These are phyloP conservation scores for Chalaropsis ovoidea DNA, from an alignment of 2,329 filamentous ascomycete genomes.

Conservation along the genomic window DNA sequence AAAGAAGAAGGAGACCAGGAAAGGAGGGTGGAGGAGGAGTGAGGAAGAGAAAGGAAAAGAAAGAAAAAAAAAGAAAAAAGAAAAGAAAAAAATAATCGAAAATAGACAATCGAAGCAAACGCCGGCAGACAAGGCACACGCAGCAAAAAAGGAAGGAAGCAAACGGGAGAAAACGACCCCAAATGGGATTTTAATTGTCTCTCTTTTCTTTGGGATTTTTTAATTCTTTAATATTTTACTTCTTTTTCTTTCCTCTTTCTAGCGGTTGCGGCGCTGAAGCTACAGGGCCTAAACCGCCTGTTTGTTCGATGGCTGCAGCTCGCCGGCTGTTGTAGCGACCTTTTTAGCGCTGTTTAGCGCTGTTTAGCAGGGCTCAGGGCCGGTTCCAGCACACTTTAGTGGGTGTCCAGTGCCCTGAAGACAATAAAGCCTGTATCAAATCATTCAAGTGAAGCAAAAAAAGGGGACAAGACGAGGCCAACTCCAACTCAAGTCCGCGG, in stretches of 20 bases:
- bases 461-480: background rate
- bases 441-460: too few species aligned
- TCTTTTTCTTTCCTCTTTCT: background rate
- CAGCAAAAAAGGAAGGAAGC: background rate
- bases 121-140: conserved; percentile 1
- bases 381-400: background rate
- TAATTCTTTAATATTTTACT: background rate
- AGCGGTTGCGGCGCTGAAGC: background rate
- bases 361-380: background rate
- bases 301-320: too few species aligned
- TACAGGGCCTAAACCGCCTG: background rate
- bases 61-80: conserved; percentile 1
- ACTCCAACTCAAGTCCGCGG: background rate
- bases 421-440: too few species aligned
- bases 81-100: background rate
- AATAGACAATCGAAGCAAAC: background rate
- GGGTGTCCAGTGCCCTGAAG: too few species aligned
- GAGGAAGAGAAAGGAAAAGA: background rate
- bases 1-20: background rate
- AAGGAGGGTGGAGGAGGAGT: background rate
- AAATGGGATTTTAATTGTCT: conserved; percentile 9
- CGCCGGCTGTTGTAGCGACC: background rate
- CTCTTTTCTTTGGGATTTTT: background rate
- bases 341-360: background rate
- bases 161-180: conserved; percentile 17